Percentiles rank a stretch among this genome's conserved stretches.
phyloP scores from a whole-genome alignment of 2,329 filamentous ascomycete species.

The Colletotrichum spaethianum region DNA sequence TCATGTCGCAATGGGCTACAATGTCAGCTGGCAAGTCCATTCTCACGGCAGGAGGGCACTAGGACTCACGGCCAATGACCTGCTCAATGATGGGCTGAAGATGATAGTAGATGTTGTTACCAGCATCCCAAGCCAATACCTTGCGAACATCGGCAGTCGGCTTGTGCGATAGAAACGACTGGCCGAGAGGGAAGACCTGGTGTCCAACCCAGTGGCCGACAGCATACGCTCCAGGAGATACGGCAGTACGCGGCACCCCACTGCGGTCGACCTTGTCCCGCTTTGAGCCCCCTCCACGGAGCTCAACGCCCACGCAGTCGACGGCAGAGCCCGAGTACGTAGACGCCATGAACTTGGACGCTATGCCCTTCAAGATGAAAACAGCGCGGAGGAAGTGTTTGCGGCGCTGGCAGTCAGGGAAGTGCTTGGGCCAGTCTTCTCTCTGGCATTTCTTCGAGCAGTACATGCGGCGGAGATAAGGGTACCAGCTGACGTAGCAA shows the following conservation, averaged over 20 bases:
- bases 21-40: neutral
- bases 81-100: slow-evolving; percentile 27
- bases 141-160: neutral
- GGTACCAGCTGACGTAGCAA: slow-evolving; percentile 22
- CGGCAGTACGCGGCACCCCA: slow-evolving; percentile 2
- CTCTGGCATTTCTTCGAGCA: slow-evolving; percentile 33
- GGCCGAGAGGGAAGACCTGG: neutral
- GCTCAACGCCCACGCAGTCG: slow-evolving; percentile 6
- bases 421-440: slow-evolving; percentile 32
- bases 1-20: slow-evolving; percentile 32
- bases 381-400: slow-evolving; percentile 35
- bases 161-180: slow-evolving; percentile 1
- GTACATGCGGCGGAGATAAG: slow-evolving; percentile 24
- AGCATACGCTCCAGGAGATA: neutral
- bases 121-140: slow-evolving; percentile 33
- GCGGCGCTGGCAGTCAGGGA: slow-evolving; percentile 26
- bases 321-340: slow-evolving; percentile 22
- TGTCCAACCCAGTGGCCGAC: slow-evolving; percentile 22
- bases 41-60: neutral
- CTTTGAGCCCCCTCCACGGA: neutral
- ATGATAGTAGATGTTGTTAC: slow-evolving; percentile 36
- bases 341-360: slow-evolving; percentile 21
- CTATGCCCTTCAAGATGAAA: slow-evolving; percentile 18
- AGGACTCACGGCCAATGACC: slow-evolving; percentile 21
- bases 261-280: neutral